These are phyloP conservation scores for Chrysochromulina tobinii DNA, from an alignment of 78 protist species.

Conservation along the genomic window DNA sequence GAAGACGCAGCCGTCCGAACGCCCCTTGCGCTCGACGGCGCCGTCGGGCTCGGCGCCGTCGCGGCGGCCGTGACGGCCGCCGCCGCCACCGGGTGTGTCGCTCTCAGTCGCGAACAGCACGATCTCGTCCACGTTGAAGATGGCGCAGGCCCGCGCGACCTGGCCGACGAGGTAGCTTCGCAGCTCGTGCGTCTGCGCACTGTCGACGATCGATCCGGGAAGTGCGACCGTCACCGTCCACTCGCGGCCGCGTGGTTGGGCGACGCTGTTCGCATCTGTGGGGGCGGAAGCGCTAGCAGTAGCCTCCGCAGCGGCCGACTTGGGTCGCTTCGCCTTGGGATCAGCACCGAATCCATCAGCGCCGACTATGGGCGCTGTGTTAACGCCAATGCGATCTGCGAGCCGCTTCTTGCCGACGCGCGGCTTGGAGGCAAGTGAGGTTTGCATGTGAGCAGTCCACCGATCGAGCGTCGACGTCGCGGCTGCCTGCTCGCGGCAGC, in stretches of 20 bases:
- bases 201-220: slow-evolving; percentile 70
- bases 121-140: slow-evolving; percentile 65
- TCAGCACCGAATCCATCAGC: too few relatives aligned
- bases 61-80: not conserved
- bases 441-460: too few relatives aligned
- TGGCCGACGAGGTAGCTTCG: slow-evolving; percentile 61
- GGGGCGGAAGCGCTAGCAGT: too few relatives aligned
- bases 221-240: slow-evolving; percentile 63
- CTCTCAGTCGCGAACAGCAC: not conserved
- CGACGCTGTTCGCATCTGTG: too few relatives aligned
- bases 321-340: too few relatives aligned
- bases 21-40: not conserved
- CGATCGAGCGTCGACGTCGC: too few relatives aligned
- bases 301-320: too few relatives aligned
- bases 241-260: not conserved
- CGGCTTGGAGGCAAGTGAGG: too few relatives aligned
- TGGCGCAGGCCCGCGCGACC: slow-evolving; percentile 65
- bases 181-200: slow-evolving; percentile 69
- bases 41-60: not conserved
- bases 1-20: slow-evolving; percentile 28
- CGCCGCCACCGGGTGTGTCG: not conserved
- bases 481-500: too few relatives aligned
- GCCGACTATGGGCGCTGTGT: too few relatives aligned
- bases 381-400: too few relatives aligned
- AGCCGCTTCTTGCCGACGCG: too few relatives aligned